These are phyloP conservation scores for Pisolithus albus DNA, from an alignment of 768 basidiomycete genomes.

Conservation along the genomic window DNA sequence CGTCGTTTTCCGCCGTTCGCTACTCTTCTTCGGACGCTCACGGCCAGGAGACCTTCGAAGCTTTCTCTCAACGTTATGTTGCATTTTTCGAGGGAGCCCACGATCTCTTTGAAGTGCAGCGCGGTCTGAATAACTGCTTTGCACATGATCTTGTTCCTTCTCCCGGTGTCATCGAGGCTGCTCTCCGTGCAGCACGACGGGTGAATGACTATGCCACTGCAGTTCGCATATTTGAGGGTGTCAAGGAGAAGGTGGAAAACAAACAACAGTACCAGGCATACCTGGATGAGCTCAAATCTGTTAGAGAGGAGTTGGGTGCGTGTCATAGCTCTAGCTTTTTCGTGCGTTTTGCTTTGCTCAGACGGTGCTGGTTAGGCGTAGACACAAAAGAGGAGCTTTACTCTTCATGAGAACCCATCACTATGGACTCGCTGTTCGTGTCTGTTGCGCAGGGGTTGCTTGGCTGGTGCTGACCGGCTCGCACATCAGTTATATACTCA, in stretches of 20 bases:
- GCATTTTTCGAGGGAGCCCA: slow-evolving; percentile 88
- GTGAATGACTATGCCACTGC: slow-evolving; percentile 98
- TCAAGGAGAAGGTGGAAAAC: slow-evolving; percentile 98
- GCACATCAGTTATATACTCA: not conserved
- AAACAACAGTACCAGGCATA: slow-evolving; percentile 92
- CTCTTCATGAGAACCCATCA: slow-evolving; percentile 29
- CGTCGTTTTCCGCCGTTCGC: slow-evolving; percentile 34
- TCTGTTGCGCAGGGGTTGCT: not conserved
- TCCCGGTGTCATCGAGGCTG: slow-evolving; percentile 77
- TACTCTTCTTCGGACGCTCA: slow-evolving; percentile 50
- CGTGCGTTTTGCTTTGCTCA: not conserved
- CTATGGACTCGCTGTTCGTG: slow-evolving; percentile 8
- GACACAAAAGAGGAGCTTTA: slow-evolving; percentile 61
- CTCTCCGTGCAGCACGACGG: slow-evolving; percentile 78
- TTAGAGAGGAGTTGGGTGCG: slow-evolving; percentile 88
- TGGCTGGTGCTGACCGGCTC: not conserved
- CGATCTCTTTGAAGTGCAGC: slow-evolving; percentile 98
- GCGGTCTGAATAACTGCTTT: slow-evolving; percentile 99
- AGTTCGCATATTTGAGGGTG: slow-evolving; percentile 91
- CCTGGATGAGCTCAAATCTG: slow-evolving; percentile 79
- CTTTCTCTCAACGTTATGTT: slow-evolving; percentile 91
- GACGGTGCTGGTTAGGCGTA: slow-evolving; percentile 36
- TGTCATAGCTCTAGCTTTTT: not conserved
- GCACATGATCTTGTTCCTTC: slow-evolving; percentile 95
- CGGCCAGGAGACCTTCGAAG: slow-evolving; percentile 87